Conservation (phyloP, 2,329 filamentous ascomycete genomes). For the Passalora sequoiae region DNA sequence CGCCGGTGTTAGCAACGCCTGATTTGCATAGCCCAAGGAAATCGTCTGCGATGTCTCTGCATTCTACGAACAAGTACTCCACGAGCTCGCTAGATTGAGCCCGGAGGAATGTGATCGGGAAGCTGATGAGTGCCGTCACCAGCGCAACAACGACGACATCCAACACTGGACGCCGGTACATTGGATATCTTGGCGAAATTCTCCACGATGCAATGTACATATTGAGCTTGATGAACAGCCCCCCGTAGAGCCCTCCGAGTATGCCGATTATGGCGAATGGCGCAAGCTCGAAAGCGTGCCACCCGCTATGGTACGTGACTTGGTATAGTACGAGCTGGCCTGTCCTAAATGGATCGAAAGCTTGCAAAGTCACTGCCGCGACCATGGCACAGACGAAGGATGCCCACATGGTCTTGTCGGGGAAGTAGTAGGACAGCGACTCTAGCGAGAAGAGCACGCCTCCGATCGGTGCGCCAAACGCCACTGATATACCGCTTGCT, state of each 20-base stretch:
- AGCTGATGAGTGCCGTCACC: slow-evolving; percentile 84
- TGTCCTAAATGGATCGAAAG: slow-evolving; percentile 87
- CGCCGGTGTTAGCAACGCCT: slow-evolving; percentile 73
- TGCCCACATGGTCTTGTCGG: slow-evolving; percentile 99
- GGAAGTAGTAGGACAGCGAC: slow-evolving; percentile 95
- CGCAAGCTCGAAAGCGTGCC: slow-evolving; percentile 90
- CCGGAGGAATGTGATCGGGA: slow-evolving; percentile 93
- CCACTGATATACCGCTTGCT: slow-evolving; percentile 86
- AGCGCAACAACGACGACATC: slow-evolving; percentile 78
- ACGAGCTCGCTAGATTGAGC: slow-evolving; percentile 88
- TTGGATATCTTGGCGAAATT: slow-evolving; percentile 56
- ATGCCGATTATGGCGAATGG: slow-evolving; percentile 84
- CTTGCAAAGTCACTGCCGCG: slow-evolving; percentile 88
- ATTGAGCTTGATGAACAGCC: slow-evolving; percentile 90
- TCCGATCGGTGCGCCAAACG: slow-evolving; percentile 89
- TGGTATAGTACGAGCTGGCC: slow-evolving; percentile 95
- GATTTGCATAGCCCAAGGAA: slow-evolving; percentile 86
- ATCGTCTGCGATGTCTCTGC: slow-evolving; percentile 74
- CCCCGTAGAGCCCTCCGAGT: slow-evolving; percentile 87
- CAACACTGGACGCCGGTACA: slow-evolving; percentile 63
- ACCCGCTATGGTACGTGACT: slow-evolving; percentile 83
- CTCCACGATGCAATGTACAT: slow-evolving; percentile 81
- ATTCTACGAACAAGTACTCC: slow-evolving; percentile 87
- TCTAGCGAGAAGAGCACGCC: slow-evolving; percentile 95
- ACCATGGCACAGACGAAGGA: slow-evolving; percentile 99